Percentiles rank a stretch among this genome's conserved stretches.
Evolutionary conservation across 352 stramenopile genomes (phyloP).

Genomic region (Blastocystis sp.): DNA sequence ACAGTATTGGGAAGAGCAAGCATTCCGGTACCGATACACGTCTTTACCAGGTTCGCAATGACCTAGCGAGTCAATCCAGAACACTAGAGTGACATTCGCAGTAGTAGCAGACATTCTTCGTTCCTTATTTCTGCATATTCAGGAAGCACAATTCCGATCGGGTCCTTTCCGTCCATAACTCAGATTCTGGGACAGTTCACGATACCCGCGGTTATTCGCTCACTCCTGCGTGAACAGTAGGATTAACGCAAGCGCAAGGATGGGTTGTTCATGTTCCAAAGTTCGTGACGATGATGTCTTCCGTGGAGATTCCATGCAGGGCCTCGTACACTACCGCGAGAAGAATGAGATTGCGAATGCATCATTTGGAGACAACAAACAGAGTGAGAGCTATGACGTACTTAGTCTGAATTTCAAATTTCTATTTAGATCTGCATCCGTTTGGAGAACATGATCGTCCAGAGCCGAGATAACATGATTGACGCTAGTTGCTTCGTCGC

Average conservation of each 20-base stretch:
- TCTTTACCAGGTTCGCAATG: slow-evolving; percentile 55
- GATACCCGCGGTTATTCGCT: too few relatives aligned
- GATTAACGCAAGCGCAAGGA: too few relatives aligned
- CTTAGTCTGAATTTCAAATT: background rate
- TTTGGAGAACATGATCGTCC: slow-evolving; percentile 29
- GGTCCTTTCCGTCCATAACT: too few relatives aligned
- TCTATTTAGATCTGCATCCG: background rate
- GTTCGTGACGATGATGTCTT: background rate
- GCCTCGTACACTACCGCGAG: background rate
- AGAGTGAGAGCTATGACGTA: slow-evolving; percentile 22
- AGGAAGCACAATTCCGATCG: background rate
- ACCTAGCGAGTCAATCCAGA: background rate
- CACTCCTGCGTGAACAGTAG: too few relatives aligned
- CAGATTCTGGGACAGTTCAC: too few relatives aligned
- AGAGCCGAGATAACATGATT: background rate
- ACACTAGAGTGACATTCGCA: background rate
- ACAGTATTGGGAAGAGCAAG: slow-evolving; percentile 54
- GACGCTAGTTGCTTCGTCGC: slow-evolving; percentile 32
- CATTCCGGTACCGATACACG: slow-evolving; percentile 53
- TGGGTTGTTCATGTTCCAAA: slow-evolving; percentile 51
- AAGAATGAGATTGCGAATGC: slow-evolving; percentile 30
- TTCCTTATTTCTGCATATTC: background rate
- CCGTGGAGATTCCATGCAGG: background rate
- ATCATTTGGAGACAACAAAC: background rate
- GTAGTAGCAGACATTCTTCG: slow-evolving; percentile 35